Base-by-base conservation (phyloP, 163 green algal species). In the Trebouxiophyceae sp. region DNA sequence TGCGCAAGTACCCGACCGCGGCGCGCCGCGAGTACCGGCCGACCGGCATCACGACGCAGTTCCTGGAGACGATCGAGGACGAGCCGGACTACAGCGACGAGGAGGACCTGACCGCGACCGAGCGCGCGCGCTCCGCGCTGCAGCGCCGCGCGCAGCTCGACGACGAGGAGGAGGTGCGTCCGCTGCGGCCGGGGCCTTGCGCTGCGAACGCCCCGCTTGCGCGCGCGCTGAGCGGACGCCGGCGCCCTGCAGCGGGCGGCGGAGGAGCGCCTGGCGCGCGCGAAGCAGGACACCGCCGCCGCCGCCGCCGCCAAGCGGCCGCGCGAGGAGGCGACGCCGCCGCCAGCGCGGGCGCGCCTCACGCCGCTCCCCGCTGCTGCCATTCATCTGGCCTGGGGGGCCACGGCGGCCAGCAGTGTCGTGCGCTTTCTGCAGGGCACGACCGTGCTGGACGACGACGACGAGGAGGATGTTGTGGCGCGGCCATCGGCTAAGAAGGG, bases 11-110 rank as follows among this genome's bases (percentile, higher is more conserved):
- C 65, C 70, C 55, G n/a, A 16, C 29, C 26, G 19, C 65, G 19
- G 46, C 44, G 44, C 54, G 28, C 8, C 47, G 57, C 26, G 45
- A 60, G 3, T 29, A 20, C 29, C 47, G 58, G 1, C 54, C 33
- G n/a, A 34, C 29, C 26, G 56, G 65, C 31, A 66, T 81, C 22
- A 76, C 61, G 3, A 64, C 80, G 27, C 62, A 68, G 3, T 91
- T 86, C 64, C 72, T 91, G 28, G 84, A 91, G 54, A 74, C 86
- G 64, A 76, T 85, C 0, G 82, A 89, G 29, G 75, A 78, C 19
- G 75, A 78, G 45, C 60, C 73, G 45, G 71, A 65, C 44, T 68
- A 75, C 30, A 34, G 57, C 60, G 60, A 66, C 12, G 63, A 75
- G 46, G 67, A 77, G 20, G 71, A 73, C 26, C 26, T 56, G 20